Base-by-base conservation (phyloP, 2,329 filamentous ascomycete genomes). In the Aphanocladium album region DNA sequence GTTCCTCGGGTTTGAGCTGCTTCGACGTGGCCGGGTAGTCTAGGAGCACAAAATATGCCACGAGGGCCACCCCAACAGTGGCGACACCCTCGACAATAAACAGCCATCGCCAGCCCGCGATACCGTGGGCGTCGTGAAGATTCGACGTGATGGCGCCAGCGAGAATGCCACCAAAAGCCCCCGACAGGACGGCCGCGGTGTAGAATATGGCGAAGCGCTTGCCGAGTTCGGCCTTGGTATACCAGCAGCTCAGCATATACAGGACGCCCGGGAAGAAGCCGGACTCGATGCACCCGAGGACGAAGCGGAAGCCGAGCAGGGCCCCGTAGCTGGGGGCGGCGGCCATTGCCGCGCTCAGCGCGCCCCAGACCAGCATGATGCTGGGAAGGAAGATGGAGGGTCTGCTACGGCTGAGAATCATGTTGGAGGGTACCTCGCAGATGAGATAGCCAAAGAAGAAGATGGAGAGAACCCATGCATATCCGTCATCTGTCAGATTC, bases 1-100 rank as follows among this genome's bases (percentile, higher is more conserved):
- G 86, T 68, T 89, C 85, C 49, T 84, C 83, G 12, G 79, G 74
- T 0, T 77, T 78, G 2, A 89, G 78, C 83, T 85, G 88, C 33
- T 76, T 73, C 0, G 86, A 86, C 0, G 84, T 86, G 47, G 79
- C 82, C 0, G 87, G 87, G 0, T 85, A 81, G 70, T 89, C 87
- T 2, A 86, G 88, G n/a, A 89, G 72, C 0, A 85, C 85, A 65
- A 86, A 66, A 70, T 86, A 87, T 2, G 79, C 71, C 23, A 88
- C 75, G 5, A 89, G 23, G 0, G 80, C 77, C 0, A 89, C 72
- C 2, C 76, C 75, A 61, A 71, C 63, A 9, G 74, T 77, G 64
- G 87, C 80, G 66, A 88, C 83, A 21, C 87, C 87, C 69, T 89
- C 87, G 19, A 89, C 82, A 8, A 80, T 80, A 62, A 84, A 84